These are phyloP conservation scores for Logfia minima DNA, from an alignment of 129 eudicot genomes.

Conservation along the genomic window DNA sequence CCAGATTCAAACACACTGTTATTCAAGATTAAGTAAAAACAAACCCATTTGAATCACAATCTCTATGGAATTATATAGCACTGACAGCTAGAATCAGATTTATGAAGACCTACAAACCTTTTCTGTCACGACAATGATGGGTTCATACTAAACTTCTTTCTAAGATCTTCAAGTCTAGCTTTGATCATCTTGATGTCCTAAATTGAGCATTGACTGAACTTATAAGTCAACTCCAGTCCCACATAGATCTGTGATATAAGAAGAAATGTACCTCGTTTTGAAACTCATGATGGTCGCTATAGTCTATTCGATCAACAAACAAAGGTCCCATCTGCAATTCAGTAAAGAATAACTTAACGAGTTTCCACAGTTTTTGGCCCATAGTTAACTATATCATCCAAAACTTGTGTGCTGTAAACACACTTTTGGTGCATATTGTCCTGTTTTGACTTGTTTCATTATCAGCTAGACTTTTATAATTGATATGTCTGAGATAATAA, in stretches of 20 bases:
- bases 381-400: too few species aligned
- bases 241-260: neutral
- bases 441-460: neutral
- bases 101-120: conserved; percentile 53
- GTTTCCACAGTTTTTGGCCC: neutral
- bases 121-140: conserved; percentile 64
- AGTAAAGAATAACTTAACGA: neutral
- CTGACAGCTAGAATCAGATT: neutral
- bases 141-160: conserved; percentile 46
- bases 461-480: neutral
- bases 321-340: conserved; percentile 63
- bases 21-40: neutral
- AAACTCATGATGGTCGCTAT: conserved; percentile 75
- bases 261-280: conserved; percentile 49
- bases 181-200: conserved; percentile 63
- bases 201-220: conserved; percentile 15
- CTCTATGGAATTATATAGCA: neutral
- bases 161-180: conserved; percentile 58
- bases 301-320: conserved; percentile 66
- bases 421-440: neutral
- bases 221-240: conserved; percentile 1
- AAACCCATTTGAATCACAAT: neutral
- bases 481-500: neutral
- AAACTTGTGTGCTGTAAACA: too few species aligned
- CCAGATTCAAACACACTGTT: neutral